Conservation (phyloP, 768 basidiomycete genomes). For the Podaxis sp. region DNA sequence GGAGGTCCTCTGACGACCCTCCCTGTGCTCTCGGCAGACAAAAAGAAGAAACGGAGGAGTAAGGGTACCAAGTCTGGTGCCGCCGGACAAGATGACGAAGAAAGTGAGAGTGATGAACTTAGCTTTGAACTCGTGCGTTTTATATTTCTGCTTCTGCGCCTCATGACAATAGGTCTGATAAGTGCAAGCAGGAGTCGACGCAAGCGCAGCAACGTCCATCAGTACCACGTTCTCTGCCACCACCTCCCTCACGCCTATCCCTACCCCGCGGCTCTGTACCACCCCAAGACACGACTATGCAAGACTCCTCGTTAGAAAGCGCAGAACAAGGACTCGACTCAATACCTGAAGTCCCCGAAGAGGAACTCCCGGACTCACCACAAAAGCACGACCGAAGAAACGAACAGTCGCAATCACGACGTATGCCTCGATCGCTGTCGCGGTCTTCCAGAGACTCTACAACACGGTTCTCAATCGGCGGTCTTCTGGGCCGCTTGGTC, state of each 20-base stretch:
- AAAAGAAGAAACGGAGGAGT: conserved; percentile 53
- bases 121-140: conserved; percentile 35
- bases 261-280: conserved; percentile 44
- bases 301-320: conserved; percentile 40
- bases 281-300: conserved; percentile 30
- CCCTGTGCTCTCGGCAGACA: conserved; percentile 67
- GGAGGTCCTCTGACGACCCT: conserved; percentile 65
- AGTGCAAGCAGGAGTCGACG: conserved; percentile 1
- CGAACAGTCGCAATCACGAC: conserved; percentile 28
- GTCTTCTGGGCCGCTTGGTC: conserved; percentile 40
- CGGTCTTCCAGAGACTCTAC: conserved; percentile 18
- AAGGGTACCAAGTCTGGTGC: conserved; percentile 44
- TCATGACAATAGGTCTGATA: conserved; percentile 3
- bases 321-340: conserved; percentile 57
- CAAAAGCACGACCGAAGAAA: conserved; percentile 20
- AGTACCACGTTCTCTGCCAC: conserved; percentile 26
- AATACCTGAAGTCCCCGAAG: conserved; percentile 64
- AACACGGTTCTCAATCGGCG: conserved; percentile 39
- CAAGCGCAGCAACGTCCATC: conserved; percentile 13
- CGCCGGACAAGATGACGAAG: conserved; percentile 50
- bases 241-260: conserved; percentile 38
- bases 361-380: conserved; percentile 31
- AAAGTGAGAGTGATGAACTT: conserved; percentile 45
- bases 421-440: conserved; percentile 28
- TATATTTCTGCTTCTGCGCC: background rate